A percentile compares a stretch with the other conserved stretches of the same genome.
These are phyloP conservation scores for Wickerhamomyces rabaulensis DNA, from an alignment of 805 yeast species.

Conservation along the genomic window DNA sequence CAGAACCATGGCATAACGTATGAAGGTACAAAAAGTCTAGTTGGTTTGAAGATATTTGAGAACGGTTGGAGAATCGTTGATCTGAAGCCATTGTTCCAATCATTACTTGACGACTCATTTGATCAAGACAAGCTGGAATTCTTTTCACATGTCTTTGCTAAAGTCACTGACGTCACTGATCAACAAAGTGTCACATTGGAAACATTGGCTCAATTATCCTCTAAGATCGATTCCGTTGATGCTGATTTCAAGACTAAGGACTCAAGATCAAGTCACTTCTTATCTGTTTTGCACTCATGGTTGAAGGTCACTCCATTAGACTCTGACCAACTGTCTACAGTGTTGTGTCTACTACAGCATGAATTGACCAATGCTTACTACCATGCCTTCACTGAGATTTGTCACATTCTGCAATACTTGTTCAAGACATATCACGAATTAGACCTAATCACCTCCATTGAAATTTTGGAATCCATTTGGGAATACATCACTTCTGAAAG, in stretches of 20 bases:
- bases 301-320: slow-evolving; percentile 18
- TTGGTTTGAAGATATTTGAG: slow-evolving; percentile 21
- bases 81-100: slow-evolving; percentile 12
- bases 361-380: slow-evolving; percentile 13
- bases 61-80: slow-evolving; percentile 25
- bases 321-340: slow-evolving; percentile 11
- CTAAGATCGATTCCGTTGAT: background rate
- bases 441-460: slow-evolving; percentile 25
- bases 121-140: slow-evolving; percentile 24
- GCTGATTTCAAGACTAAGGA: slow-evolving; percentile 27
- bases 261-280: slow-evolving; percentile 21
- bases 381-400: slow-evolving; percentile 9
- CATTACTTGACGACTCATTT: slow-evolving; percentile 14
- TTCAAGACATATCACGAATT: slow-evolving; percentile 11
- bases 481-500: slow-evolving; percentile 49
- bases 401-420: slow-evolving; percentile 13
- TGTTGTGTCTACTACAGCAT: slow-evolving; percentile 15
- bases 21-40: slow-evolving; percentile 17
- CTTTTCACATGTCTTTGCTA: slow-evolving; percentile 20
- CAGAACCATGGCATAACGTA: slow-evolving; percentile 18
- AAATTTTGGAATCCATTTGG: slow-evolving; percentile 48
- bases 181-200: slow-evolving; percentile 8
- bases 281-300: slow-evolving; percentile 18
- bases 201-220: slow-evolving; percentile 9
- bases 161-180: slow-evolving; percentile 13